Percentiles rank a stretch among this genome's conserved stretches.
Conservation (phyloP, 2,329 filamentous ascomycete genomes). For the Colletotrichum brevisporum region DNA sequence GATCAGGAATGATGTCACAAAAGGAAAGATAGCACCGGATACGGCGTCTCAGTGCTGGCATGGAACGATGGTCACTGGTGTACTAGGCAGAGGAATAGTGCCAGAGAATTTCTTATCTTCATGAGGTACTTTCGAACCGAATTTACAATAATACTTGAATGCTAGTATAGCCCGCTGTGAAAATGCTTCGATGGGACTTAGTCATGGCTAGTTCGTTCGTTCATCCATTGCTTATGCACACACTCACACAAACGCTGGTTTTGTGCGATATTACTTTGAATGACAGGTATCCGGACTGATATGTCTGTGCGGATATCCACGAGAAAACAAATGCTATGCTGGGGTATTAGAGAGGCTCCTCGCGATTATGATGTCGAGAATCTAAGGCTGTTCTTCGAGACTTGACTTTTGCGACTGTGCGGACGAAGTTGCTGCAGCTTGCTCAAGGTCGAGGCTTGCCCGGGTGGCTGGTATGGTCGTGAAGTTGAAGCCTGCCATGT, state of each 20-base stretch:
- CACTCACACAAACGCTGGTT: background rate
- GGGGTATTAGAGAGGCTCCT: background rate
- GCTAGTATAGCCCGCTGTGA: background rate
- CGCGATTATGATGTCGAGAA: background rate
- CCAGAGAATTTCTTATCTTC: background rate
- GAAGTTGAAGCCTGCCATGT: conserved; percentile 23
- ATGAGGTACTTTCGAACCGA: too few species aligned
- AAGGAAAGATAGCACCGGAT: too few species aligned
- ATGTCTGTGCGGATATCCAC: background rate
- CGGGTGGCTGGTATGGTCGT: conserved; percentile 2
- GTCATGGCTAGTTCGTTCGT: conserved; percentile 17
- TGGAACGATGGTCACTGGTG: too few species aligned
- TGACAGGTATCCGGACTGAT: background rate
- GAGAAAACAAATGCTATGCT: background rate
- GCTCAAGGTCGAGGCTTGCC: conserved; percentile 13
- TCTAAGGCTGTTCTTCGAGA: background rate
- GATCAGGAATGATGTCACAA: too few species aligned
- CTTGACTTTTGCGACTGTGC: conserved; percentile 16
- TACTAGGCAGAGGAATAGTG: background rate
- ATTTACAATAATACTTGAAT: too few species aligned
- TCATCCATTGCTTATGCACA: conserved; percentile 21
- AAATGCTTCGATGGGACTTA: conserved; percentile 3
- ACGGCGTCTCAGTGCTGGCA: too few species aligned
- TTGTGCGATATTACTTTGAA: background rate
- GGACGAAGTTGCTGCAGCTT: conserved; percentile 8